Evolutionary conservation across 2,329 filamentous ascomycete species (phyloP), one percentile per base, ranked within the genome.

Genomic region (Tolypocladium amazonense): DNA sequence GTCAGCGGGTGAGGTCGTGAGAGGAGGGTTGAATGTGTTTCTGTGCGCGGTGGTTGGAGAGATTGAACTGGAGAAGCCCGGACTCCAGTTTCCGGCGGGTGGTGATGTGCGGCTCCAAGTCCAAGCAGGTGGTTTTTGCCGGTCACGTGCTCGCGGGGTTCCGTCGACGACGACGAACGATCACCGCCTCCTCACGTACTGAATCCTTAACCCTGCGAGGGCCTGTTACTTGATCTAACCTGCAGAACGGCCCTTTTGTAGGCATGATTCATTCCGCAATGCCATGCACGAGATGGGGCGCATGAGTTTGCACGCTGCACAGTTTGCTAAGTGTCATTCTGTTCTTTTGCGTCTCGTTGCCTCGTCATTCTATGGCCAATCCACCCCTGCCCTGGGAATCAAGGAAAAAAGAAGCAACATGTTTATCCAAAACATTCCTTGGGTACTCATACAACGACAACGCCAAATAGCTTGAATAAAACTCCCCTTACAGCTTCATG

Each of bases 401-500:
- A 54, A 54, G 33, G 20, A 35, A 35, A 35, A 52, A 57, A 41
- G 38, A 53, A 53, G 37, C 52, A 41, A 54, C 52, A 54, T 52
- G 50, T 20, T 37, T 37, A 15, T 35, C 30, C 50, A 54, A 37
- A 53, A 23, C 30, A 37, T 54, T 12, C 50, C 50, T n/a, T 8
- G 20, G 50, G 30, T 54, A 54, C 50, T 54, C 50, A 5, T 54
- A 54, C 50, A 54, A n/a, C 20, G 2, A n/a, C 50, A 23, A 7
- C 30, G n/a, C 20, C 4, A 14, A n/a, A 54, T 5, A 2, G 4
- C 50, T 37, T 8, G 9, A 23, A 23, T 47, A 23, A 15, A 12
- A 1, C n/a, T 38, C 25, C 27, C 25, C 61, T 72, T 86, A 97
- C 73, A 99, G 72, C 83, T 97, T 99, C 93, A 97, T 97, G 12